Base-by-base conservation (phyloP, 169 alveolate species). In the Babesia ovata region DNA sequence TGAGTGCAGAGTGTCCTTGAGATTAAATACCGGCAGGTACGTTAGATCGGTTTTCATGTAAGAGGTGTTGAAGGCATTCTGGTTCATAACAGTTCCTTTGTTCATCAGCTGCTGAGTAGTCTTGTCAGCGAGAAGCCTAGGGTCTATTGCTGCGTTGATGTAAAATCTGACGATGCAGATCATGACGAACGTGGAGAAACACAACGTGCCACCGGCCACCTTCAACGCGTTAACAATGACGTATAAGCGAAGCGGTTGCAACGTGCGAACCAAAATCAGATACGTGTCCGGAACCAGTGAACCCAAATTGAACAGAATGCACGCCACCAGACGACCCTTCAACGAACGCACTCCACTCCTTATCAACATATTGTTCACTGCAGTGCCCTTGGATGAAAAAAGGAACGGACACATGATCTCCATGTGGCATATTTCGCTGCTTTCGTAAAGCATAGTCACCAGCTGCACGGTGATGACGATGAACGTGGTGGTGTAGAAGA, bases 221-320 rank as follows among this genome's bases (percentile, higher is more conserved):
- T 76, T 76, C 62, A 76, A 29, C 1, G 71, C 48, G 54, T 76
- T 65, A 14, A 76, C 66, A 10, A 76, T 45, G n/a, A 57, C 53
- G 36, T 66, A 63, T 28, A 59, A 26, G 6, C 86, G 22, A 24
- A 76, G 71, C 13, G 86, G 72, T 2, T 69, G 86, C 16, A 76
- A 28, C 48, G 53, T 57, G 9, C 70, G 21, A 13, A 76, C 62
- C 19, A 76, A 39, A n/a, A 76, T 42, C 50, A 76, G 71, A 48
- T 63, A 76, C 17, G 86, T 66, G 52, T 76, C 86, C 9, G 86
- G 86, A 53, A 76, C 78, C 63, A 76, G 71, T n/a, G 86, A 62
- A 22, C 54, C 70, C 13, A 69, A 39, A 48, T 69, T 62, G 22
- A 76, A 56, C 22, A 76, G n/a, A 22, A 65, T 42, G 56, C 72